Evolutionary conservation across 495 filamentous ascomycete species (phyloP).

Genomic region (Rhizodiscina lignyota): DNA sequence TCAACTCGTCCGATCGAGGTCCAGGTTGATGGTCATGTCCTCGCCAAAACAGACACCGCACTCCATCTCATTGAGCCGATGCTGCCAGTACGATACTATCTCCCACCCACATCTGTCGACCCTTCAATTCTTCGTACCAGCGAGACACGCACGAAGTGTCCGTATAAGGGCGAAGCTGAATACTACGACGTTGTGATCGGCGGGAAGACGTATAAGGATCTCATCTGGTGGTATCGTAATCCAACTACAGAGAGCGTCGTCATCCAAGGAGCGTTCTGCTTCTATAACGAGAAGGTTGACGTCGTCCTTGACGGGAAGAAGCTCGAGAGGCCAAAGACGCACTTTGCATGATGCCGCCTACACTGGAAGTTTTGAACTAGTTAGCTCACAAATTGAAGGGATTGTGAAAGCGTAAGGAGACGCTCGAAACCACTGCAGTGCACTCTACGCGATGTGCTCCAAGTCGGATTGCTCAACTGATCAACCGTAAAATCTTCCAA

Average conservation of each 20-base stretch:
- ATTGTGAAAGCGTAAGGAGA: too few relatives aligned
- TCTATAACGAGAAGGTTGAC: constrained; percentile 7
- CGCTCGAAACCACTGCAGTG: too few relatives aligned
- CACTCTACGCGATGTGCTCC: too few relatives aligned
- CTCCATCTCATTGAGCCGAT: constrained; percentile 5
- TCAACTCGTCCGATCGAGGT: constrained; percentile 3
- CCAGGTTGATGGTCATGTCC: constrained; percentile 1
- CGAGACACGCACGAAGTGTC: constrained; percentile 2
- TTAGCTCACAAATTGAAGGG: too few relatives aligned
- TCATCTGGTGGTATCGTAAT: constrained; percentile 3
- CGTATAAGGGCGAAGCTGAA: constrained; percentile 8
- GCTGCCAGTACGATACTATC: constrained; percentile 4
- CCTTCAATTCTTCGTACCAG: background rate
- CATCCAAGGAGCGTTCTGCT: constrained; percentile 5
- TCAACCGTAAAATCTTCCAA: too few relatives aligned
- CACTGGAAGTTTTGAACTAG: too few relatives aligned
- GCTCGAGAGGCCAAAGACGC: background rate
- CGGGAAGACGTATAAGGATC: background rate
- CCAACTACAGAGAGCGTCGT: constrained; percentile 5
- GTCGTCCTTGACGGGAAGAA: background rate
- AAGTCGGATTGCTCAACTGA: too few relatives aligned
- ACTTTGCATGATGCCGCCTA: background rate
- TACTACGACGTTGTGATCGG: constrained; percentile 1
- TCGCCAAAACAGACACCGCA: constrained; percentile 2
- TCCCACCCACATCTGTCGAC: constrained; percentile 3